A percentile compares a stretch with the other conserved stretches of the same genome.
These are phyloP conservation scores for Ogataea allantospora DNA, from an alignment of 805 yeast species.

Conservation along the genomic window DNA sequence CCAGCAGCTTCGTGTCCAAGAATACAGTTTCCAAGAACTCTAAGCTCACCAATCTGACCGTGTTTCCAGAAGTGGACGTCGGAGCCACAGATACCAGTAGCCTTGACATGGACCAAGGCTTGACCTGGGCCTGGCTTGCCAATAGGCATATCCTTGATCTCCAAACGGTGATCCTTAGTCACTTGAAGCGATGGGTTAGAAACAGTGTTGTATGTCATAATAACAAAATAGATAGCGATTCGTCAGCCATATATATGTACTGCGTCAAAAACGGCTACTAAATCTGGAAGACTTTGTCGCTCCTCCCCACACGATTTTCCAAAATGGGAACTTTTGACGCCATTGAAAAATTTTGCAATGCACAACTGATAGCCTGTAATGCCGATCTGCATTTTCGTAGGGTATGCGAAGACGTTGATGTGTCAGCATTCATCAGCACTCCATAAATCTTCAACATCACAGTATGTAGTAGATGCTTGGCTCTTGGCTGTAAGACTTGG, in stretches of 20 bases:
- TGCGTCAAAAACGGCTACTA: background rate
- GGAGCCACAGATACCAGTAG: constrained; percentile 75
- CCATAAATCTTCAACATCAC: too few species aligned
- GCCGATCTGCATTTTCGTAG: too few species aligned
- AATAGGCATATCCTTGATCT: constrained; percentile 21
- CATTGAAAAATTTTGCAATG: background rate
- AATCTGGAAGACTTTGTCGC: constrained; percentile 6
- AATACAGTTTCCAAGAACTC: constrained; percentile 35
- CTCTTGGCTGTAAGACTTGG: too few species aligned
- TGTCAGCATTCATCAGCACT: too few species aligned
- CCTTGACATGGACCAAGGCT: constrained; percentile 56
- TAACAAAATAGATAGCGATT: background rate
- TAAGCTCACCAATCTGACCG: constrained; percentile 57
- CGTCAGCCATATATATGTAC: background rate
- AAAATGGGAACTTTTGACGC: background rate
- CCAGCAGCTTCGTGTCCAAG: constrained; percentile 49
- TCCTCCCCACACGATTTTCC: constrained; percentile 2
- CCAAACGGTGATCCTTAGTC: constrained; percentile 21
- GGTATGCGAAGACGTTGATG: too few species aligned
- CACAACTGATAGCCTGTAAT: too few species aligned
- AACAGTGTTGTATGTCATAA: constrained; percentile 5
- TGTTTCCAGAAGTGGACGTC: constrained; percentile 69
- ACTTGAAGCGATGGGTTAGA: constrained; percentile 25
- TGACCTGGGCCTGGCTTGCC: constrained; percentile 35
- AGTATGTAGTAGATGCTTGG: too few species aligned